These are phyloP conservation scores for Penicillium sp. DNA, from an alignment of 2,329 filamentous ascomycete genomes.

Conservation along the genomic window DNA sequence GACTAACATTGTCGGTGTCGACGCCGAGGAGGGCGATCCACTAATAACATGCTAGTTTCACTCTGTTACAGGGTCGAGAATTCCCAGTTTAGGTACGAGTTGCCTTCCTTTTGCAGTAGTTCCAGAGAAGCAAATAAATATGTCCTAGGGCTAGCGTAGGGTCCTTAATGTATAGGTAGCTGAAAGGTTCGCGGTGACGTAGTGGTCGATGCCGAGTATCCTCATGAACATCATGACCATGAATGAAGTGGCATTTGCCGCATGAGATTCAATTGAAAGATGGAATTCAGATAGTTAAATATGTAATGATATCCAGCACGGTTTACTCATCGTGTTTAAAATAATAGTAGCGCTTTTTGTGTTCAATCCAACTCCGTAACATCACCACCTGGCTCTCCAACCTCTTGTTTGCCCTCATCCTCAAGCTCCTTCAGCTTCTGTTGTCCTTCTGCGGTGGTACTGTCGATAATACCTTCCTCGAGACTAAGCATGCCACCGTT, in stretches of 20 bases:
- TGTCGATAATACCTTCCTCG: constrained; percentile 92
- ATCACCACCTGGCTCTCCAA: constrained; percentile 57
- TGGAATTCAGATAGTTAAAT: not conserved
- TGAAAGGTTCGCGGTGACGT: no score
- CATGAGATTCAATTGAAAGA: no score
- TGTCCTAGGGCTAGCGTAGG: no score
- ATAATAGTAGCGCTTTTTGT: constrained; percentile 5
- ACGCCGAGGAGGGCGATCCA: not conserved
- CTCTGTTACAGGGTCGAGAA: not conserved
- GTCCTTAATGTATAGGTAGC: no score
- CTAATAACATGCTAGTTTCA: not conserved
- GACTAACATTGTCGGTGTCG: not conserved
- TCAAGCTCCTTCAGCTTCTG: constrained; percentile 77
- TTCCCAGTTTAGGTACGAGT: no score
- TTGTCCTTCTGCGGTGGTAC: constrained; percentile 85
- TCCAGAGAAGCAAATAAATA: not conserved
- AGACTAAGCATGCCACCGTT: constrained; percentile 88
- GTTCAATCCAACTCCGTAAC: constrained; percentile 44
- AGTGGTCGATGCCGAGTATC: no score
- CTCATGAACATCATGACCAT: no score
- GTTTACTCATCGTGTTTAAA: constrained; percentile 10
- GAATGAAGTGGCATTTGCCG: no score
- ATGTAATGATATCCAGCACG: constrained; percentile 3
- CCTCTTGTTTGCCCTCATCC: constrained; percentile 52
- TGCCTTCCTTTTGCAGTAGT: no score